Evolutionary conservation across 495 filamentous ascomycete species (phyloP).

Genomic region (Trichoderma erinaceum): DNA sequence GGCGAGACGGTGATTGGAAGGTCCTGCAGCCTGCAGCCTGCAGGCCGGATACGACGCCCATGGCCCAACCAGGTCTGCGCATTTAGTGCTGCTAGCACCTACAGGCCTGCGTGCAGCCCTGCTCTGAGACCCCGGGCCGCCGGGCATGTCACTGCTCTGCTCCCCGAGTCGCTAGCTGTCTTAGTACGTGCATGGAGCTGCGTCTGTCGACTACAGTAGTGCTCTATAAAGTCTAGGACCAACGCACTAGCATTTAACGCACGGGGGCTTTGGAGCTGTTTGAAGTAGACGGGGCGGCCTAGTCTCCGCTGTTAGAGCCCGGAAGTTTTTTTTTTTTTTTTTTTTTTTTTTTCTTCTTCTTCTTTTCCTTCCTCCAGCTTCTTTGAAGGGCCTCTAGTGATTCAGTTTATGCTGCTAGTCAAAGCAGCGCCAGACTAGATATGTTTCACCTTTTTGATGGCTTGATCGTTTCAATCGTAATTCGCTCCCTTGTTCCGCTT

Average conservation of each 20-base stretch:
- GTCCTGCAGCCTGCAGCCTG: constrained; percentile 4
- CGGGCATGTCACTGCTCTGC: constrained; percentile 7
- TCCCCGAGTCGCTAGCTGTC: neutral
- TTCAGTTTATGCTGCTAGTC: too few species aligned
- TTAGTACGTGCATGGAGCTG: too few species aligned
- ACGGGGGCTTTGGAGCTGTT: neutral
- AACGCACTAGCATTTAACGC: neutral
- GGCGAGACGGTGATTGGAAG: constrained; percentile 4
- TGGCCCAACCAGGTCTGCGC: neutral
- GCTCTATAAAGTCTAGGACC: neutral
- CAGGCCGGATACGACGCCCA: constrained; percentile 12
- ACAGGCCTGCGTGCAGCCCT: neutral
- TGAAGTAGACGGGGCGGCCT: neutral
- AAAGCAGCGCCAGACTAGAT: too few species aligned
- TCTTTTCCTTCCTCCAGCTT: too few species aligned
- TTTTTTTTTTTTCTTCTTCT: neutral
- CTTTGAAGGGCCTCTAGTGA: too few species aligned
- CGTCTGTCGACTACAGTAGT: neutral
- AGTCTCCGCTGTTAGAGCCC: constrained; percentile 2
- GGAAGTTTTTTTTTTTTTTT: neutral
- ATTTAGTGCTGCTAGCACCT: neutral
- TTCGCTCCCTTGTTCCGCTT: too few species aligned
- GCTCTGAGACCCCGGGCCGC: neutral
- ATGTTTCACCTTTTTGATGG: too few species aligned
- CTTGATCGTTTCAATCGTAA: too few species aligned